phyloP scores from a whole-genome alignment of 768 basidiomycete species.

The Suillus subaureus region DNA sequence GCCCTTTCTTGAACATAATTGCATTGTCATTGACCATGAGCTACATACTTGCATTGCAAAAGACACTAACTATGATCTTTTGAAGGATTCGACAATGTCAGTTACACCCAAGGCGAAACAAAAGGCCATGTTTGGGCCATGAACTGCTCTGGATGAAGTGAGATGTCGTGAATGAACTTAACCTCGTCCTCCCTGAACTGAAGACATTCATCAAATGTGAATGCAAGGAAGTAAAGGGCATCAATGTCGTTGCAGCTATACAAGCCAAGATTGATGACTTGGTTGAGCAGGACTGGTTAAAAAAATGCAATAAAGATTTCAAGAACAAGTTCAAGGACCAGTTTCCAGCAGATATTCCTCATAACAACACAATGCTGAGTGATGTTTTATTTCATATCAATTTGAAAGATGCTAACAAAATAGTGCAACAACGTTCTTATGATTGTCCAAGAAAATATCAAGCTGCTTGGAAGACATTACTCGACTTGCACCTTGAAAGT shows the following conservation, averaged over 20 bases:
- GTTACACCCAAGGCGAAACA: no score
- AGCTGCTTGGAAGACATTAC: conserved; percentile 33
- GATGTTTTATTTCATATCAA: conserved; percentile 26
- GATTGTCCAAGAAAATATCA: conserved; percentile 36
- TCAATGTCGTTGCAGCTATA: no score
- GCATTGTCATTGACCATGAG: background rate
- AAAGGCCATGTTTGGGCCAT: no score
- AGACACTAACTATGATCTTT: conserved; percentile 11
- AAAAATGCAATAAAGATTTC: no score
- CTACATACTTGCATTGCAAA: background rate
- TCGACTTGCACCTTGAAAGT: conserved; percentile 36
- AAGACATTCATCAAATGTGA: no score
- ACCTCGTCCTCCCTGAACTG: no score
- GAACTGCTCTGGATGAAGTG: background rate
- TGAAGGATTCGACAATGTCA: background rate
- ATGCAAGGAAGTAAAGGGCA: no score
- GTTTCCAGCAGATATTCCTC: no score
- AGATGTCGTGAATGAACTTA: background rate
- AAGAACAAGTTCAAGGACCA: no score
- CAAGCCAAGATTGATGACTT: no score
- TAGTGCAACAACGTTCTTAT: conserved; percentile 29
- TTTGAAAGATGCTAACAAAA: conserved; percentile 30
- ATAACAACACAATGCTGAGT: no score
- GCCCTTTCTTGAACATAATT: background rate
- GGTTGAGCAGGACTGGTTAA: no score